These are phyloP conservation scores for Pachyrhizus erosus DNA, from an alignment of 306 rosid genomes.

Conservation along the genomic window DNA sequence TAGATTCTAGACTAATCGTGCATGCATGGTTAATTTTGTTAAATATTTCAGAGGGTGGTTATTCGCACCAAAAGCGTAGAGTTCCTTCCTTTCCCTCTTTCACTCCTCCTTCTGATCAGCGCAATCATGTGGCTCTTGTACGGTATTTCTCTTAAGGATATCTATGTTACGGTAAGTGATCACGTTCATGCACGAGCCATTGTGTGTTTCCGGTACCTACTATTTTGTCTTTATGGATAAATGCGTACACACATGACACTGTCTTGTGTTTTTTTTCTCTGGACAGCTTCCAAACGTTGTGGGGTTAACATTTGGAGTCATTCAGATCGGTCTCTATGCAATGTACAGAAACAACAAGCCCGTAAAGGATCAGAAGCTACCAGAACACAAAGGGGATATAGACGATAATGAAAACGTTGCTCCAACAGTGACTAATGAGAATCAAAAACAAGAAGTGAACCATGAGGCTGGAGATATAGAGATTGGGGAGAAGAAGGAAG, in stretches of 20 bases:
- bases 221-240: slow-evolving; percentile 38
- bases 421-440: slow-evolving; percentile 13
- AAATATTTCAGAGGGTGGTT: slow-evolving; percentile 63
- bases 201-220: background rate
- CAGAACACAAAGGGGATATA: slow-evolving; percentile 64
- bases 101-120: slow-evolving; percentile 83
- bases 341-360: slow-evolving; percentile 62
- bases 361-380: slow-evolving; percentile 58
- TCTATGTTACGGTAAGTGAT: slow-evolving; percentile 79
- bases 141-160: slow-evolving; percentile 68
- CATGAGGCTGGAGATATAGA: slow-evolving; percentile 5
- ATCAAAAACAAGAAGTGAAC: slow-evolving; percentile 21
- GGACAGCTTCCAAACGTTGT: slow-evolving; percentile 83
- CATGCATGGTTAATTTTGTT: slow-evolving; percentile 12
- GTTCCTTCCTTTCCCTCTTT: slow-evolving; percentile 86
- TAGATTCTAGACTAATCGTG: background rate
- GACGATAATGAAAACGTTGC: background rate
- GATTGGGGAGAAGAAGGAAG: slow-evolving; percentile 18
- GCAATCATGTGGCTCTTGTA: slow-evolving; percentile 83
- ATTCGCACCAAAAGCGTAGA: slow-evolving; percentile 92
- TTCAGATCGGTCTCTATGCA: slow-evolving; percentile 75
- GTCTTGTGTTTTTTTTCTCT: background rate
- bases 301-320: slow-evolving; percentile 72
- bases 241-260: background rate
- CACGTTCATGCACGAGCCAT: background rate